Evolutionary conservation across 1,139 yeast genomes (phyloP), one percentile per base, ranked within the genome.

Genomic region (Saccharomyces hybrid): DNA sequence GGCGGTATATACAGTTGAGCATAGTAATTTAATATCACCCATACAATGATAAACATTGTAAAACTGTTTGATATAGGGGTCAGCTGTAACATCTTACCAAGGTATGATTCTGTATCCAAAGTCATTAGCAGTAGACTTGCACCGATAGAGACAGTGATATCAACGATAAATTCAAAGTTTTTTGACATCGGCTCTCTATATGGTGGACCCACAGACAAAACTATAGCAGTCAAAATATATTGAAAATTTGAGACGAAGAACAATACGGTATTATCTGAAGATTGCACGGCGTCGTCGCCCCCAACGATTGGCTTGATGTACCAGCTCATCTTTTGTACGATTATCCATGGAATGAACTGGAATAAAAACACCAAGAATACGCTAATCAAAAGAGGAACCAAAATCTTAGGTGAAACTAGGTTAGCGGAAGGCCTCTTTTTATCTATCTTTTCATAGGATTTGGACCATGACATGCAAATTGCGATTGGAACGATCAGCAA

Each of bases 391-490:
- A 93, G 73, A 1, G 97, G 96, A 3, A 88, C 78, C 60, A 95
- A 75, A 34, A 93, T 85, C 69, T 90, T 90, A 47, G 95, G 85
- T 0, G 96, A 88, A 1, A 93, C 95, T 57, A 93, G 75, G 68
- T 93, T 93, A 0, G 99, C 97, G 0, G 96, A 88, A 2, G 99
- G 99, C 53, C 96, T 78, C 66, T 90, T 91, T 42, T 75, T 71
- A 13, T 81, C 80, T 29, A 93, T 73, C 31, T 66, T 70, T 2
- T 77, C 75, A 64, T 75, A 85, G 0, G 99, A 96, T 64, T 84
- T 82, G 1, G 97, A 84, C 97, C 99, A 91, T 6, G 98, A 91
- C 99, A 95, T 86, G 72, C 90, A 90, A 8, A 93, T 83, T 0
- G 99, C 99, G 65, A 93, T 81, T 5, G 99, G 99, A 55, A 93